Conservation (phyloP, 129 eudicot species). For the Arctium lappa region DNA sequence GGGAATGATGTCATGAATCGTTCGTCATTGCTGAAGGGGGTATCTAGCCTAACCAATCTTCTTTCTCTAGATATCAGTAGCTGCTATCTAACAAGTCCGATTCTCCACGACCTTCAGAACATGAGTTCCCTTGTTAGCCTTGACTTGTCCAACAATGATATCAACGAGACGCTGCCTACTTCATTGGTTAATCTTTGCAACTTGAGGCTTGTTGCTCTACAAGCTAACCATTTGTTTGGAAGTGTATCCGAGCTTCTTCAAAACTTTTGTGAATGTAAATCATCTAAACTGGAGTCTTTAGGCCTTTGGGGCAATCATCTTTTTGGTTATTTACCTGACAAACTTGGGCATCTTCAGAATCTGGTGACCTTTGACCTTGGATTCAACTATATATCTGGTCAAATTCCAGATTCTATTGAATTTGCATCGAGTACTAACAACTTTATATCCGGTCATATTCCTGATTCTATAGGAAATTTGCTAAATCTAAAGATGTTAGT, state of each 20-base stretch:
- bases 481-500: conserved; percentile 12
- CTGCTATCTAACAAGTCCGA: conserved; percentile 19
- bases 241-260: conserved; percentile 20
- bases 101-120: conserved; percentile 16
- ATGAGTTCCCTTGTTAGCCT: conserved; percentile 33
- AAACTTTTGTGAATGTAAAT: conserved; percentile 24
- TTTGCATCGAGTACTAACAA: conserved; percentile 12
- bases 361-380: conserved; percentile 13
- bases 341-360: conserved; percentile 16
- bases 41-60: conserved; percentile 18
- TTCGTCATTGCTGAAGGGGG: conserved; percentile 15
- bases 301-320: conserved; percentile 9
- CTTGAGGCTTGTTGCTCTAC: conserved; percentile 3
- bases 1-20: conserved; percentile 21
- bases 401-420: conserved; percentile 21
- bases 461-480: conserved; percentile 30
- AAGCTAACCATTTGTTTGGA: conserved; percentile 17
- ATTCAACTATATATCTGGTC: conserved; percentile 13
- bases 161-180: conserved; percentile 18
- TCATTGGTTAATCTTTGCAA: conserved; percentile 21
- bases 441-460: conserved; percentile 25
- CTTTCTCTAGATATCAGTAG: conserved; percentile 16
- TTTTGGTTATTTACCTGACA: conserved; percentile 20
- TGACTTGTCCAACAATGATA: conserved; percentile 15
- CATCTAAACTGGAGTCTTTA: conserved; percentile 15